Percentiles rank a stretch among this genome's conserved stretches.
phyloP scores from a whole-genome alignment of 2,329 filamentous ascomycete genomes.

The Exophiala calicioides region DNA sequence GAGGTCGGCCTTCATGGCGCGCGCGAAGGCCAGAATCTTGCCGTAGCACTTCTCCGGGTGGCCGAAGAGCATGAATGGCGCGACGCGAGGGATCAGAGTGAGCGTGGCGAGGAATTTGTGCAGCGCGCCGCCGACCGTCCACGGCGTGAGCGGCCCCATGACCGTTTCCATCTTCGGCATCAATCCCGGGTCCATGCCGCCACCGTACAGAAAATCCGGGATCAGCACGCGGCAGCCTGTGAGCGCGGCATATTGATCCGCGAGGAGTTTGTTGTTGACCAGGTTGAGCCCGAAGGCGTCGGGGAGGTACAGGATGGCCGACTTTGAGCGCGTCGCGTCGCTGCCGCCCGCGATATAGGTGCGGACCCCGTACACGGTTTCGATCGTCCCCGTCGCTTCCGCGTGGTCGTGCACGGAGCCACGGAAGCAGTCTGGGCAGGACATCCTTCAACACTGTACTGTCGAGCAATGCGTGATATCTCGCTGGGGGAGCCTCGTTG shows the following conservation, averaged over 20 bases:
- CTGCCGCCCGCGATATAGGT: constrained; percentile 50
- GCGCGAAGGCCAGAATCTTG: constrained; percentile 39
- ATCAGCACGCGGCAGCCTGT: constrained; percentile 33
- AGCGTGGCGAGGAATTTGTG: constrained; percentile 10
- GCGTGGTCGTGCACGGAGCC: constrained; percentile 49
- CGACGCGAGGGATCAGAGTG: constrained; percentile 7
- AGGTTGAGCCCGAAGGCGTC: constrained; percentile 60
- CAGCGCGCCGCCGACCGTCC: constrained; percentile 10
- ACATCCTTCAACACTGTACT: no score
- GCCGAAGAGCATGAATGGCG: constrained; percentile 30
- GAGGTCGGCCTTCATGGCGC: constrained; percentile 33
- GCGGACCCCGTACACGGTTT: constrained; percentile 52
- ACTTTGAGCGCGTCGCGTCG: constrained; percentile 29
- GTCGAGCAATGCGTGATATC: no score
- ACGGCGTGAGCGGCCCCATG: constrained; percentile 6
- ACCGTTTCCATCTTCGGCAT: constrained; percentile 26
- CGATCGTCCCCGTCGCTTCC: constrained; percentile 46
- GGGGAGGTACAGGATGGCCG: constrained; percentile 55
- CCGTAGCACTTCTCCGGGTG: constrained; percentile 33
- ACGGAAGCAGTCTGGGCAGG: constrained; percentile 47
- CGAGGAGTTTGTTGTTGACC: constrained; percentile 55
- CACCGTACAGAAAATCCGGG: constrained; percentile 33
- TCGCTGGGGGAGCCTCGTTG: background rate
- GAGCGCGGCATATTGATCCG: constrained; percentile 53
- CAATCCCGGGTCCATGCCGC: constrained; percentile 22